These are phyloP conservation scores for Lepidium campestre DNA, from an alignment of 441 rosid species.

Conservation along the genomic window DNA sequence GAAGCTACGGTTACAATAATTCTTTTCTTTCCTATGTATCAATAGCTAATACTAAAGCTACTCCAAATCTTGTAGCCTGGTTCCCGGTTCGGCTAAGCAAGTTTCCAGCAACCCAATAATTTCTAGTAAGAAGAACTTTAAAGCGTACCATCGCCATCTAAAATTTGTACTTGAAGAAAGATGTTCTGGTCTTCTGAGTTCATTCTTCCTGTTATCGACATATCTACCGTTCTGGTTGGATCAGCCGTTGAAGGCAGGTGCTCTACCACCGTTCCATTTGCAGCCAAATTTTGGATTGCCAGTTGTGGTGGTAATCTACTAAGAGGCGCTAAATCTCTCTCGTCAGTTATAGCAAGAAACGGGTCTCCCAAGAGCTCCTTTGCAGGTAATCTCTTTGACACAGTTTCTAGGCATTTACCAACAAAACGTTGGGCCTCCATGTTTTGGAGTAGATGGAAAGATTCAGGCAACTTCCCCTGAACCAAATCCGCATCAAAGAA, in stretches of 20 bases:
- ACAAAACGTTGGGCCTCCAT: conserved; percentile 57
- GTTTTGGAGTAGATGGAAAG: conserved; percentile 62
- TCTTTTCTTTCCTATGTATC: neutral
- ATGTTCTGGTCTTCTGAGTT: conserved; percentile 71
- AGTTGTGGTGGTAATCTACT: conserved; percentile 12
- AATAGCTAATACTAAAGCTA: neutral
- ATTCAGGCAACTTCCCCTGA: conserved; percentile 84
- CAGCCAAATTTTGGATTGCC: conserved; percentile 31
- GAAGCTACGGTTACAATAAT: neutral
- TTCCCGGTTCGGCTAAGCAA: neutral
- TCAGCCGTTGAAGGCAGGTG: conserved; percentile 32
- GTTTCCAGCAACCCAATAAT: neutral
- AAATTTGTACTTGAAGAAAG: conserved; percentile 78
- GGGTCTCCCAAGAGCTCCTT: conserved; percentile 62
- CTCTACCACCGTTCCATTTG: conserved; percentile 26
- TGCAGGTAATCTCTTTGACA: conserved; percentile 70
- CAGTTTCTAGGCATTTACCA: conserved; percentile 68
- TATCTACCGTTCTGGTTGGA: conserved; percentile 51
- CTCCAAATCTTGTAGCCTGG: neutral
- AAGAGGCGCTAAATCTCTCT: conserved; percentile 24
- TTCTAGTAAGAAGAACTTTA: neutral
- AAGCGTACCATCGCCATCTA: conserved; percentile 55
- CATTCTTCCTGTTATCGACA: conserved; percentile 78
- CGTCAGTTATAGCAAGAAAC: conserved; percentile 49
- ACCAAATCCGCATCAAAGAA: conserved; percentile 12